A percentile compares a stretch with the other conserved stretches of the same genome.
Evolutionary conservation across 176 grass and related monocot species (phyloP).

Genomic region (Oryza punctata): DNA sequence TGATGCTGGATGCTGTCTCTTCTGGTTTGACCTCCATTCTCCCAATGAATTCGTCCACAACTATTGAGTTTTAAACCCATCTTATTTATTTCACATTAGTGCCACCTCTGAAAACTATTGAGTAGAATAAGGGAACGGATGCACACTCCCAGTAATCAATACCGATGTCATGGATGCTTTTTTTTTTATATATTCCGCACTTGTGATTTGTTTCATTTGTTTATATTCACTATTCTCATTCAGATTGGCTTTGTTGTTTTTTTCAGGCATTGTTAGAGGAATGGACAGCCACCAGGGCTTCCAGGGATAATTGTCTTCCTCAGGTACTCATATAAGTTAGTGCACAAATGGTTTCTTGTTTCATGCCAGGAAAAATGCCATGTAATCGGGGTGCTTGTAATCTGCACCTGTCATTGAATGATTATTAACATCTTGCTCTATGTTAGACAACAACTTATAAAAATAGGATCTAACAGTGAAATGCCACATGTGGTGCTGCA

Average conservation of each 20-base stretch:
- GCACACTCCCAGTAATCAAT: not conserved
- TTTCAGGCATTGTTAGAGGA: constrained; percentile 94
- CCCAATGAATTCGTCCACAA: not conserved
- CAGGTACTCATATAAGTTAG: constrained; percentile 57
- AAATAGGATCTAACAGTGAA: not conserved
- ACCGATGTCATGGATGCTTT: not conserved
- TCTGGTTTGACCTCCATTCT: not conserved
- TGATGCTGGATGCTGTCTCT: not conserved
- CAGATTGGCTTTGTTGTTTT: constrained; percentile 38
- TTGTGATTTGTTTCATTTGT: constrained; percentile 26
- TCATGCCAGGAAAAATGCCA: not conserved
- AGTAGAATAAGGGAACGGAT: not conserved
- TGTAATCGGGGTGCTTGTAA: constrained; percentile 7
- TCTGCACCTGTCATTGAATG: not conserved
- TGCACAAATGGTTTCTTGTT: constrained; percentile 10
- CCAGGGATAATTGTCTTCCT: constrained; percentile 70
- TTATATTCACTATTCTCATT: constrained; percentile 19
- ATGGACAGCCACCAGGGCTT: constrained; percentile 89
- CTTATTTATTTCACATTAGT: constrained; percentile 9
- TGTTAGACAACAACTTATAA: not conserved
- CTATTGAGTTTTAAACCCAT: not conserved
- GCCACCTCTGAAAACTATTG: constrained; percentile 16
- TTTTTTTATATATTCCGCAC: not conserved
- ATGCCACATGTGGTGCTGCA: not conserved
- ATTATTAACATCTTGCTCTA: constrained; percentile 17